phyloP scores from a whole-genome alignment of 164 flowering plant genomes.

The Aristolochia fimbriata region DNA sequence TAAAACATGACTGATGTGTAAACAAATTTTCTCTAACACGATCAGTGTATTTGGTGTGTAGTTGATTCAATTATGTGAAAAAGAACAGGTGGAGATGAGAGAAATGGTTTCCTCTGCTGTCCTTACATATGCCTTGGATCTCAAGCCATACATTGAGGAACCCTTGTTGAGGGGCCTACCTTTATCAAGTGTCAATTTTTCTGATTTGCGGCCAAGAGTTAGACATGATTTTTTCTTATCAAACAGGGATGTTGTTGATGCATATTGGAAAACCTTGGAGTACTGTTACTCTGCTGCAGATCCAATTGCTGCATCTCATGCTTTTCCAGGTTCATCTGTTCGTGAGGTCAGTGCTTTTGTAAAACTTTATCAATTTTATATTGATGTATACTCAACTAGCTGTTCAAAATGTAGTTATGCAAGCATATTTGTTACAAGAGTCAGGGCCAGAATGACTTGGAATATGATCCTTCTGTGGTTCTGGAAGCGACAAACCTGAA shows the following conservation, averaged over 20 bases:
- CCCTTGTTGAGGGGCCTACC: slow-evolving; percentile 37
- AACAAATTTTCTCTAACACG: neutral
- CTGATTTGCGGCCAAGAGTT: slow-evolving; percentile 64
- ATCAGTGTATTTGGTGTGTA: slow-evolving; percentile 16
- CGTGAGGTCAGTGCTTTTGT: slow-evolving; percentile 42
- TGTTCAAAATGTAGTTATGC: too few species aligned
- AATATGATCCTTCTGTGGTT: neutral
- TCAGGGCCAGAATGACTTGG: too few species aligned
- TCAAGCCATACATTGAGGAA: slow-evolving; percentile 91
- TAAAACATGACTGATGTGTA: neutral
- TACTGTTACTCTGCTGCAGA: slow-evolving; percentile 80
- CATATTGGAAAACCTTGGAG: slow-evolving; percentile 87
- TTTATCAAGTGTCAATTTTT: slow-evolving; percentile 23
- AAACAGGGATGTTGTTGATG: slow-evolving; percentile 60
- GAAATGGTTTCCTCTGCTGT: slow-evolving; percentile 25
- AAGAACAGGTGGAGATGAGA: slow-evolving; percentile 26
- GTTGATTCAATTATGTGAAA: slow-evolving; percentile 61
- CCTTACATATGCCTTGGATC: slow-evolving; percentile 69
- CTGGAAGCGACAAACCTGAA: neutral
- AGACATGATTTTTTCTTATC: slow-evolving; percentile 81
- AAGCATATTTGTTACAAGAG: too few species aligned
- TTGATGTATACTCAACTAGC: too few species aligned
- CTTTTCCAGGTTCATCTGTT: slow-evolving; percentile 93
- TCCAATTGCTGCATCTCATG: slow-evolving; percentile 56
- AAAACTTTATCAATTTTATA: too few species aligned